Evolutionary conservation across 805 yeast species (phyloP), one percentile per base, ranked within the genome.

Genomic region (Pichia heedii): DNA sequence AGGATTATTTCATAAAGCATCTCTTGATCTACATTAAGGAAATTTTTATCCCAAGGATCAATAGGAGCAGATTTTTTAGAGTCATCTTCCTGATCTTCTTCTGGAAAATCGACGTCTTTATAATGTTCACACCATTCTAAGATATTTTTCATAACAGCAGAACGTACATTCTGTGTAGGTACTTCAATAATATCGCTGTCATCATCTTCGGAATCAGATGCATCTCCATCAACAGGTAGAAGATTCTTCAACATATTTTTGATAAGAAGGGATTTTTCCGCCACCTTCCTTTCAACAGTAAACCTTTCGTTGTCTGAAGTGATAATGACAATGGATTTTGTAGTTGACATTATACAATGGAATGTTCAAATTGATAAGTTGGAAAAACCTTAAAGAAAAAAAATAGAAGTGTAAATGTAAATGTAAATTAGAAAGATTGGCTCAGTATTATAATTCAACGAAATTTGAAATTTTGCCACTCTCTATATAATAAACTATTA

Each of bases 121-220:
- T 90, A 96, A 62, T 90, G 93, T 57, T 85, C 94, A 56, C 96
- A 88, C 94, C 96, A 90, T 60, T 90, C 96, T 42, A 90, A 70
- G n/a, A 90, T 90, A 60, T 88, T 87, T 61, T 83, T 78, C 65
- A 90, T 71, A 19, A 90, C 95, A 16, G 83, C 79, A 10, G 95
- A 83, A 52, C 90, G 73, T 32, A 88, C 96, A 57, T 86, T 88
- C 33, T 95, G 96, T 12, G 88, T 78, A 32, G 97, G 97, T 55
- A 90, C 83, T 48, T 79, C 84, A 50, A 80, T 78, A 6, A 56
- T 67, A 22, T 61, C 69, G 2, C 52, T 37, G n/a, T 66, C 71
- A 18, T 42, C 45, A 8, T 66, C 73, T 3, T 60, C 69, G 13
- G 60, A 65, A 9, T 55, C 58, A 6, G 19, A 16, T 26, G 56